phyloP scores from a whole-genome alignment of 345 rosid species.

The Cardiospermum halicacabum region DNA sequence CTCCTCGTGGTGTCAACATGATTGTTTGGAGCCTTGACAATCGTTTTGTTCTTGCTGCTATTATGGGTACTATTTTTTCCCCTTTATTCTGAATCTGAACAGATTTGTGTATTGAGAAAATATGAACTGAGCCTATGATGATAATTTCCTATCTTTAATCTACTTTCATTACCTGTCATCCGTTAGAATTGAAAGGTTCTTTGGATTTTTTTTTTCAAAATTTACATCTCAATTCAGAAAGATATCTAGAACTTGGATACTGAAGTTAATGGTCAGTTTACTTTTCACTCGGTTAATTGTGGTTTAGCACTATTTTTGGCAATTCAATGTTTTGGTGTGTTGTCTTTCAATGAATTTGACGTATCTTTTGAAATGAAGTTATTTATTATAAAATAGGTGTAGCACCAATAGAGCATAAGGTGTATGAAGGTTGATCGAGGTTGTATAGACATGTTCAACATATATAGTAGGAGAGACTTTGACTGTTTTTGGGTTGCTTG shows the following conservation, averaged over 20 bases:
- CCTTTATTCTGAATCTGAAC: not conserved
- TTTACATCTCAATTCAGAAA: not conserved
- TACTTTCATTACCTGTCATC: not conserved
- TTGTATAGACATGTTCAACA: too few species aligned
- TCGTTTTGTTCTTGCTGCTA: constrained; percentile 99
- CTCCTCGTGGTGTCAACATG: constrained; percentile 99
- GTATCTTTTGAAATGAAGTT: too few species aligned
- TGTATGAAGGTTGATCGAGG: too few species aligned
- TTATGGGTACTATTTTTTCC: constrained; percentile 67
- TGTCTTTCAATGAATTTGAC: too few species aligned
- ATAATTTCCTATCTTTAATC: not conserved
- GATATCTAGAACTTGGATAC: not conserved
- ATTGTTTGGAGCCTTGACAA: constrained; percentile 96
- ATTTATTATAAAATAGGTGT: too few species aligned
- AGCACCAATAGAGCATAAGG: too few species aligned
- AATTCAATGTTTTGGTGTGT: not conserved
- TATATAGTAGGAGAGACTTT: too few species aligned
- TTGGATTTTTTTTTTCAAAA: too few species aligned
- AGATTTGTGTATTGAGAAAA: not conserved
- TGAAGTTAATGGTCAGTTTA: not conserved
- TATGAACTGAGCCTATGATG: not conserved
- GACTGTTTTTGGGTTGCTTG: too few species aligned
- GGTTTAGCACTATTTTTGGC: too few species aligned
- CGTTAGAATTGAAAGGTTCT: not conserved
- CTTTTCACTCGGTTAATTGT: not conserved